phyloP scores from a whole-genome alignment of 176 grass and related monocot genomes.

The Urochloa ruziziensis region DNA sequence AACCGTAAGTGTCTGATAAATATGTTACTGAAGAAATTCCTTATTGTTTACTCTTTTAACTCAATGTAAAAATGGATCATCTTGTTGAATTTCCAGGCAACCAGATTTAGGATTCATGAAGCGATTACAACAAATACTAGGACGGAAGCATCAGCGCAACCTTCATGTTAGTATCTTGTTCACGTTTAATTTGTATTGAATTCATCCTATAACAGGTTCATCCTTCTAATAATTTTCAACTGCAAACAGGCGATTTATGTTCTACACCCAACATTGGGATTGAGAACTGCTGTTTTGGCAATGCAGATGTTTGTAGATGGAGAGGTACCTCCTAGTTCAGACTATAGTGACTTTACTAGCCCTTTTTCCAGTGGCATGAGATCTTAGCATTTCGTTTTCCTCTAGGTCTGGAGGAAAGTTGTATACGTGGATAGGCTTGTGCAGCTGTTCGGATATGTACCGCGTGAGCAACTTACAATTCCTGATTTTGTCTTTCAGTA shows the following conservation, averaged over 20 bases:
- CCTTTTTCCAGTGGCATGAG: neutral
- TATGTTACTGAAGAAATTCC: neutral
- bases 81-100: constrained; percentile 60
- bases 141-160: constrained; percentile 87
- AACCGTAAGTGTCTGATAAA: constrained; percentile 61
- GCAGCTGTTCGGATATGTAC: constrained; percentile 94
- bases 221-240: constrained; percentile 14
- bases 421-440: constrained; percentile 86
- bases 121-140: constrained; percentile 82
- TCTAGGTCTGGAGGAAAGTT: constrained; percentile 93
- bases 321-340: constrained; percentile 56
- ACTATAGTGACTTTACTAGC: neutral
- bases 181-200: neutral
- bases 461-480: constrained; percentile 92
- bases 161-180: constrained; percentile 67
- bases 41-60: neutral
- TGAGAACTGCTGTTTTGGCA: constrained; percentile 79
- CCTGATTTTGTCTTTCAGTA: constrained; percentile 99
- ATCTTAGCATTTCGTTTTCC: constrained; percentile 6
- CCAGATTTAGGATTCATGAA: constrained; percentile 99
- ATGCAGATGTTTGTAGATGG: constrained; percentile 92
- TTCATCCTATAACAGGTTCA: neutral
- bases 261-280: constrained; percentile 88
- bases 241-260: constrained; percentile 83
- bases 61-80: constrained; percentile 12